phyloP scores from a whole-genome alignment of 2,329 filamentous ascomycete species.

The Ophiostoma triangulosporum region DNA sequence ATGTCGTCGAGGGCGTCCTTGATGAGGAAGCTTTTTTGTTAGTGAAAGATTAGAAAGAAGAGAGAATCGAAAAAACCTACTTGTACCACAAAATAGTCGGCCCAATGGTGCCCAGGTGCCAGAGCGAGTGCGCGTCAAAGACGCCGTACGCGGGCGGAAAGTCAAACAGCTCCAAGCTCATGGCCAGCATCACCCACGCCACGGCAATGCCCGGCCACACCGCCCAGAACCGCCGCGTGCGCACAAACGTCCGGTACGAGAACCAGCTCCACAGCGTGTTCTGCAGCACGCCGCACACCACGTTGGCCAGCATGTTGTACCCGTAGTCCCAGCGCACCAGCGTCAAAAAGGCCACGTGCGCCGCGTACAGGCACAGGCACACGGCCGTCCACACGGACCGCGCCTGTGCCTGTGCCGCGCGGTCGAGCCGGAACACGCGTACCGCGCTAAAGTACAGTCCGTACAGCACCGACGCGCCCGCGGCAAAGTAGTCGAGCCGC shows the following conservation, averaged over 20 bases:
- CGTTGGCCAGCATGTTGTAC: conserved; percentile 96
- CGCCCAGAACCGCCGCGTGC: conserved; percentile 63
- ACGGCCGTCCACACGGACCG: conserved; percentile 62
- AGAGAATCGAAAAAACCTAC: conserved; percentile 41
- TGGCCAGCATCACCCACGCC: conserved; percentile 79
- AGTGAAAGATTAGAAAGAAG: conserved; percentile 10
- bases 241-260: conserved; percentile 59
- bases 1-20: conserved; percentile 78
- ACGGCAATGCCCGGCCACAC: conserved; percentile 85
- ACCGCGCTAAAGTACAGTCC: conserved; percentile 77
- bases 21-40: conserved; percentile 57
- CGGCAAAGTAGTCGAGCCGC: conserved; percentile 91
- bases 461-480: conserved; percentile 80
- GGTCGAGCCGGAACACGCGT: conserved; percentile 70
- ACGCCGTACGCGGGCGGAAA: conserved; percentile 74
- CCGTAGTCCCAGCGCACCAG: conserved; percentile 86
- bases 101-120: conserved; percentile 86
- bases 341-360: conserved; percentile 73
- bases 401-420: conserved; percentile 22
- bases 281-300: conserved; percentile 64
- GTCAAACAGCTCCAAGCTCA: conserved; percentile 92
- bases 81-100: conserved; percentile 89
- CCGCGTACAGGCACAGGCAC: conserved; percentile 56
- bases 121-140: conserved; percentile 87
- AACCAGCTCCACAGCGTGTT: conserved; percentile 82